Percentiles rank a stretch among this genome's conserved stretches.
These are phyloP conservation scores for Beauveria medogensis DNA, from an alignment of 2,329 filamentous ascomycete species.

Conservation along the genomic window DNA sequence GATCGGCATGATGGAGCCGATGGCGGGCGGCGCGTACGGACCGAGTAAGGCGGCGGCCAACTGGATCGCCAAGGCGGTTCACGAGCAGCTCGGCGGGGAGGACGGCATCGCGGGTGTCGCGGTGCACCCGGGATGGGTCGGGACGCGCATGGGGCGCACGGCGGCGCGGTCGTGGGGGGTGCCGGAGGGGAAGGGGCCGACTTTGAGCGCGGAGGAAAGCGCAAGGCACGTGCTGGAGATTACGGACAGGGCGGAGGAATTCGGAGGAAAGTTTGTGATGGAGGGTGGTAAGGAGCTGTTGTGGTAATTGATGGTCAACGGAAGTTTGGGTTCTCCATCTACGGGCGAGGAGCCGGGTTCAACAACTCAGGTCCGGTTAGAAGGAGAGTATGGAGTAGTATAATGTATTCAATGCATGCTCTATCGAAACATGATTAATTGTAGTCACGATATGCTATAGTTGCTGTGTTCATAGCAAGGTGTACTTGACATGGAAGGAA, in stretches of 20 bases:
- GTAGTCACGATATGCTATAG: background rate
- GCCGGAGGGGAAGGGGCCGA: conserved; percentile 16
- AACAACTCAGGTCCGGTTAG: background rate
- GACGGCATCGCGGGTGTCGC: conserved; percentile 15
- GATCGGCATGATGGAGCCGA: conserved; percentile 23
- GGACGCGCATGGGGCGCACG: conserved; percentile 23
- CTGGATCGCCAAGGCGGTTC: conserved; percentile 24
- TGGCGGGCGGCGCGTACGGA: conserved; percentile 27
- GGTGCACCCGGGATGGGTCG: conserved; percentile 32
- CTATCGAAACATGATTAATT: background rate
- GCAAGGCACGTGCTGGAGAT: conserved; percentile 25
- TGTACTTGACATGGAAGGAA: background rate
- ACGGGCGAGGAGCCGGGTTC: background rate
- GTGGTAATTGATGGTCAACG: conserved; percentile 13
- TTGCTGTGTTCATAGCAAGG: background rate
- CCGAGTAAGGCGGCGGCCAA: conserved; percentile 28
- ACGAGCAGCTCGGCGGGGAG: conserved; percentile 19
- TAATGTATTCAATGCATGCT: background rate
- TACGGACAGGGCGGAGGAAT: conserved; percentile 27
- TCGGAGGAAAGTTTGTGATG: conserved; percentile 26
- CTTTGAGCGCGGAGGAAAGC: conserved; percentile 23
- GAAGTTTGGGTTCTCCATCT: no score
- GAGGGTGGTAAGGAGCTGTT: conserved; percentile 23
- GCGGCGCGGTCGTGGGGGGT: conserved; percentile 26
- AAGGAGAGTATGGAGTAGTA: no score